Evolutionary conservation across 306 rosid genomes (phyloP).

Genomic region (Boehmeria nivea): DNA sequence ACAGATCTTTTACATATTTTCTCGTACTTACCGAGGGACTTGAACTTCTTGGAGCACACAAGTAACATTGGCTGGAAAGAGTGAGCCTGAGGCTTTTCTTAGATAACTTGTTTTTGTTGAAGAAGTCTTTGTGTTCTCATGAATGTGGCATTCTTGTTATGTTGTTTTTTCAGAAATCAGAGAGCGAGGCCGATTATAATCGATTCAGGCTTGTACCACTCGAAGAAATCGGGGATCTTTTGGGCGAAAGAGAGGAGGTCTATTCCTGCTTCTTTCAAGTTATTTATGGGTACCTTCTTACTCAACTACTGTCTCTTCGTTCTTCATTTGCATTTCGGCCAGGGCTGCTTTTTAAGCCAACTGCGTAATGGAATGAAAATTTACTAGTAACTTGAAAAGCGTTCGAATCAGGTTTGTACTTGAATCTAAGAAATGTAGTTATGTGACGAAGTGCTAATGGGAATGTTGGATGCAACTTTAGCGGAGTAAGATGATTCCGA

Average conservation of each 20-base stretch:
- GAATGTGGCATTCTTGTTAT: conserved; percentile 7
- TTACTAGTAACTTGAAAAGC: too few relatives aligned
- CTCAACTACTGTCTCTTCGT: conserved; percentile 4
- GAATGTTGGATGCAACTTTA: too few relatives aligned
- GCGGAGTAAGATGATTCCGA: too few relatives aligned
- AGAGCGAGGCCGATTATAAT: conserved; percentile 77
- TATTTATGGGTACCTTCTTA: conserved; percentile 57
- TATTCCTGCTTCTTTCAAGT: conserved; percentile 78
- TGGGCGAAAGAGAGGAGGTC: conserved; percentile 92
- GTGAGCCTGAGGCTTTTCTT: conserved; percentile 41
- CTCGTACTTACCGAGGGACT: conserved; percentile 77
- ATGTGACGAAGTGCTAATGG: too few relatives aligned
- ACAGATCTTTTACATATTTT: conserved; percentile 81
- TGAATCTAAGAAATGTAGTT: too few relatives aligned
- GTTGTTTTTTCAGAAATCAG: conserved; percentile 40
- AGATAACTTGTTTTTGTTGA: conserved; percentile 6
- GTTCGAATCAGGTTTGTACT: too few relatives aligned
- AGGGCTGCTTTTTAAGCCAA: not conserved
- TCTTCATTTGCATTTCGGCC: not conserved
- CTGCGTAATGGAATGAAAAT: too few relatives aligned
- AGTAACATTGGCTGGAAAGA: conserved; percentile 94
- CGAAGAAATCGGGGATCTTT: conserved; percentile 75
- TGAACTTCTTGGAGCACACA: conserved; percentile 82
- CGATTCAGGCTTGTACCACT: conserved; percentile 84
- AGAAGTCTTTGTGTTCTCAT: conserved; percentile 9